phyloP scores from a whole-genome alignment of 2,329 filamentous ascomycete genomes.

The Pseudogymnoascus sp. region DNA sequence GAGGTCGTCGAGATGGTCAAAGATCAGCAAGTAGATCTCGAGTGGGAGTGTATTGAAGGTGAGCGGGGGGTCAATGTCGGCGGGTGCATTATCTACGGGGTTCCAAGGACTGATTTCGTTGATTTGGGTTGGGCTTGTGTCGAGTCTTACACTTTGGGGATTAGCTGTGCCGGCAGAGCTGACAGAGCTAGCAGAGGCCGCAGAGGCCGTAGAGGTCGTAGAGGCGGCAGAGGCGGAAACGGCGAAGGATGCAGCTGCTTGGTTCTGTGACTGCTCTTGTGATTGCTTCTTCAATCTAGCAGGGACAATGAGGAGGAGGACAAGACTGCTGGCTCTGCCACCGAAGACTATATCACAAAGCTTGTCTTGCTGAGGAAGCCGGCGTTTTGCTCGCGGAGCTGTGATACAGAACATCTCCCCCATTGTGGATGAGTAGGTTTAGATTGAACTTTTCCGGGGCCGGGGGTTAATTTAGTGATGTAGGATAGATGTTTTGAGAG shows the following conservation, averaged over 20 bases:
- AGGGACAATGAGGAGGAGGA: not conserved
- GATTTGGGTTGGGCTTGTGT: not conserved
- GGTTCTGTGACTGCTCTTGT: not conserved
- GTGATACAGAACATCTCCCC: not conserved
- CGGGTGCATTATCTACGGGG: no score
- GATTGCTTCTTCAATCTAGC: not conserved
- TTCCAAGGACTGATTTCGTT: not conserved
- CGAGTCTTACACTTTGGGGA: no score
- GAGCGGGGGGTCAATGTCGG: no score
- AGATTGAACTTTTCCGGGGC: not conserved
- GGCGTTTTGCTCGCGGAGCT: not conserved
- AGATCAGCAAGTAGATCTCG: not conserved
- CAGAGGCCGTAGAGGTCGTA: no score
- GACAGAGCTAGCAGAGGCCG: no score
- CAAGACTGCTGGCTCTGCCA: not conserved
- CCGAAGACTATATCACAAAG: not conserved
- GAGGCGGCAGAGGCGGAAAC: no score
- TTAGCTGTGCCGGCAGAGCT: no score
- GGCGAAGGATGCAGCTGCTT: not conserved
- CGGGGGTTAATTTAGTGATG: not conserved
- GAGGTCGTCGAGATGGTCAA: not conserved
- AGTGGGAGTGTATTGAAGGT: not conserved
- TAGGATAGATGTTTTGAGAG: not conserved
- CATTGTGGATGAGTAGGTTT: not conserved
- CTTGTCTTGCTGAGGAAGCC: not conserved